These are phyloP conservation scores for Orbilia ellipsospora DNA, from an alignment of 2,329 filamentous ascomycete species.

Conservation along the genomic window DNA sequence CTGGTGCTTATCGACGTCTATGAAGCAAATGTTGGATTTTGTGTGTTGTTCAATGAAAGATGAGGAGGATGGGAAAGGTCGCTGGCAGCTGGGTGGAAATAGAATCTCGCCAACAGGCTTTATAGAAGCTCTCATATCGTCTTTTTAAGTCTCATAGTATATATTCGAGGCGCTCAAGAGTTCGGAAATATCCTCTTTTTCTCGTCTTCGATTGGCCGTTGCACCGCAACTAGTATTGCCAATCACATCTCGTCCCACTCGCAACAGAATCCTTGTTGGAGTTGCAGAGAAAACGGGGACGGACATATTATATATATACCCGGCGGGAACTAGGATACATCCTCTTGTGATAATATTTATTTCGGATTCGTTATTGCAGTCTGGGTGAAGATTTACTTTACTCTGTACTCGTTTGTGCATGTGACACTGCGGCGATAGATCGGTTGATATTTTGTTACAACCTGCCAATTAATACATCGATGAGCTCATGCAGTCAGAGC, in stretches of 20 bases:
- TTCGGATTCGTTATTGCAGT: no score
- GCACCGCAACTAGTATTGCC: constrained; percentile 20
- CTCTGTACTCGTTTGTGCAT: no score
- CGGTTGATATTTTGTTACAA: no score
- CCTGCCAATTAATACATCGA: no score
- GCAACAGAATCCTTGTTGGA: constrained; percentile 38
- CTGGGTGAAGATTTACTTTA: no score
- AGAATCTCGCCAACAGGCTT: constrained; percentile 16
- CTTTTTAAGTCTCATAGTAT: no score
- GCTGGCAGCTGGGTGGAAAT: not conserved
- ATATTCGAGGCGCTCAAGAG: no score
- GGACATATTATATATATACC: constrained; percentile 20
- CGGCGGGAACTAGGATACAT: constrained; percentile 8
- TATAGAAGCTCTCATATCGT: constrained; percentile 21
- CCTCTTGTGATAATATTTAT: no score
- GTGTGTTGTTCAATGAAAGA: constrained; percentile 20
- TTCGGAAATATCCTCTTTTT: no score
- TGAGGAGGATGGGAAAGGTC: constrained; percentile 11
- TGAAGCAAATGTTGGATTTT: constrained; percentile 37
- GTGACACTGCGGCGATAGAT: no score
- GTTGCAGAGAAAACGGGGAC: constrained; percentile 26
- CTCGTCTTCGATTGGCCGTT: constrained; percentile 29
- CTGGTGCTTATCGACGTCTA: not conserved
- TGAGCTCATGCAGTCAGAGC: no score
- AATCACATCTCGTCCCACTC: constrained; percentile 49